Percentiles rank a stretch among this genome's conserved stretches.
Conservation (phyloP, 164 flowering plant species). For the Vitis vinifera region ASM3070453v1 NC_081822.1:3190001-3190500, state of each 20-base stretch:
- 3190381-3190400: background rate
- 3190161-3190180: background rate
- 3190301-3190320: background rate
- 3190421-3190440: background rate
- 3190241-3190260: constrained; percentile 96
- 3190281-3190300: constrained; percentile 63
- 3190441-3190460: background rate
- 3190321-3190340: background rate
- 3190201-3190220: constrained; percentile 55
- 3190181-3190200: background rate
- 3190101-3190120: constrained; percentile 75
- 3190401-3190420: background rate
- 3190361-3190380: background rate
- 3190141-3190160: background rate
- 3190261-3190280: constrained; percentile 85
- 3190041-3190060: constrained; percentile 17
- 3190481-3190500: background rate
- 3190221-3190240: constrained; percentile 80
- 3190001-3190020: no score
- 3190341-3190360: no score
- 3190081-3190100: constrained; percentile 72
- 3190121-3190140: constrained; percentile 43
- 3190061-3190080: constrained; percentile 40
- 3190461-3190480: background rate
- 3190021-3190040: background rate